Evolutionary conservation across 1,139 yeast genomes (phyloP).

Genomic region (Taphrina confusa): DNA sequence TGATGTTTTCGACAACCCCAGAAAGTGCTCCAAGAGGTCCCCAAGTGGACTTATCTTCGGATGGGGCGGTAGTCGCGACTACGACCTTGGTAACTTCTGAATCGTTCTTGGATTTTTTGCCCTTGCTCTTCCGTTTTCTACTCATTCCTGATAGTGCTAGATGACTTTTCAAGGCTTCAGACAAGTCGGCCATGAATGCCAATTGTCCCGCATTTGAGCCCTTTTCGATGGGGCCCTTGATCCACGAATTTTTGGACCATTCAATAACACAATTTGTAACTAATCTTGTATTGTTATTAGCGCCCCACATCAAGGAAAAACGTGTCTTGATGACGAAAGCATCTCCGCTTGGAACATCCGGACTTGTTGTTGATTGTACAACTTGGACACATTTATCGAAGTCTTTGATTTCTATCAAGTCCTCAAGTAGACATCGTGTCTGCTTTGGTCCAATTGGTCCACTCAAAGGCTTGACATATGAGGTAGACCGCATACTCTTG

Average conservation of each 20-base stretch:
- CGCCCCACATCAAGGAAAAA: slow-evolving; percentile 71
- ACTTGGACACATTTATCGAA: slow-evolving; percentile 59
- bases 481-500: slow-evolving; percentile 56
- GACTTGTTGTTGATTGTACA: slow-evolving; percentile 71
- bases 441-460: slow-evolving; percentile 94
- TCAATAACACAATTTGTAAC: slow-evolving; percentile 68
- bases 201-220: slow-evolving; percentile 91
- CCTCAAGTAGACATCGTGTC: slow-evolving; percentile 78
- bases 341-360: slow-evolving; percentile 94
- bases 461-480: slow-evolving; percentile 74
- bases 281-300: slow-evolving; percentile 64
- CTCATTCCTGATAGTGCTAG: slow-evolving; percentile 39
- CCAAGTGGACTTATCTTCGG: not conserved
- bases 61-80: not conserved
- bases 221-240: slow-evolving; percentile 70
- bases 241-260: slow-evolving; percentile 94
- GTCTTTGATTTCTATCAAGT: slow-evolving; percentile 65
- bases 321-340: slow-evolving; percentile 74
- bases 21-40: not conserved
- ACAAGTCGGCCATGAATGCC: slow-evolving; percentile 61
- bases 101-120: slow-evolving; percentile 34
- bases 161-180: slow-evolving; percentile 57
- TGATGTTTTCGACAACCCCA: slow-evolving; percentile 16
- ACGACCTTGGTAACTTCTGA: not conserved
- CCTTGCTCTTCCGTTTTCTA: slow-evolving; percentile 45